These are phyloP conservation scores for Nicotiana benthamiana DNA, from an alignment of 257 asterid genomes.

Conservation along the genomic window DNA sequence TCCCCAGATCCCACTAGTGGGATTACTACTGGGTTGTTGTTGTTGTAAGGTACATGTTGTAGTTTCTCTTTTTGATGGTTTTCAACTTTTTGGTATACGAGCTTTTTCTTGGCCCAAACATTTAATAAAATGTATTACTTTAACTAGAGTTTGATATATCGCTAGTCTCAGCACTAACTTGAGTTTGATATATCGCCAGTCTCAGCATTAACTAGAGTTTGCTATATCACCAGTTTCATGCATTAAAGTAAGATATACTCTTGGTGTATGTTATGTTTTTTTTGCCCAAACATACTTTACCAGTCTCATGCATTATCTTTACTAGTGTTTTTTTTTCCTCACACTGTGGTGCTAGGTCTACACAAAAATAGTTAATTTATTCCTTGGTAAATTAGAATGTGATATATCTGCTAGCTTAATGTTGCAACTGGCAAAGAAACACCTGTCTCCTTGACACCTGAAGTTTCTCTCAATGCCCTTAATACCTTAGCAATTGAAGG, in stretches of 20 bases:
- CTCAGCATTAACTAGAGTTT: not conserved
- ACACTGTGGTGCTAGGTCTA: not conserved
- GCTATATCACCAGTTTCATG: not conserved
- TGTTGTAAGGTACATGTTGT: not conserved
- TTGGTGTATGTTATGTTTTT: too few relatives aligned
- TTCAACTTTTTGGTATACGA: too few relatives aligned
- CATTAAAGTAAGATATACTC: too few relatives aligned
- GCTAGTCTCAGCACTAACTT: not conserved
- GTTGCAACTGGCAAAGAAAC: not conserved
- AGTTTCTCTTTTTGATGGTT: not conserved
- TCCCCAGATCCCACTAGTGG: too few relatives aligned
- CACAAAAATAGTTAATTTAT: not conserved
- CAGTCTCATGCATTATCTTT: not conserved
- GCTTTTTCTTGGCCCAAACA: too few relatives aligned
- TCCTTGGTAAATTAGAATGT: not conserved
- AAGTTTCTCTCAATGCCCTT: not conserved
- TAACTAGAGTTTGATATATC: not conserved
- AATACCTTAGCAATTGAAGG: not conserved
- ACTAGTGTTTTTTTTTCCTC: not conserved
- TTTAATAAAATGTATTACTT: too few relatives aligned
- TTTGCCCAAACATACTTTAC: not conserved
- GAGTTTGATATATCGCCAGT: not conserved
- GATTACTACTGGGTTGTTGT: too few relatives aligned
- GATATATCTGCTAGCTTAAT: slow-evolving; percentile 1
- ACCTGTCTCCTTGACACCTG: not conserved